Percentiles rank a stretch among this genome's conserved stretches.
Evolutionary conservation across 2,329 filamentous ascomycete species (phyloP).

Genomic region (Trichoderma koningiopsis): DNA sequence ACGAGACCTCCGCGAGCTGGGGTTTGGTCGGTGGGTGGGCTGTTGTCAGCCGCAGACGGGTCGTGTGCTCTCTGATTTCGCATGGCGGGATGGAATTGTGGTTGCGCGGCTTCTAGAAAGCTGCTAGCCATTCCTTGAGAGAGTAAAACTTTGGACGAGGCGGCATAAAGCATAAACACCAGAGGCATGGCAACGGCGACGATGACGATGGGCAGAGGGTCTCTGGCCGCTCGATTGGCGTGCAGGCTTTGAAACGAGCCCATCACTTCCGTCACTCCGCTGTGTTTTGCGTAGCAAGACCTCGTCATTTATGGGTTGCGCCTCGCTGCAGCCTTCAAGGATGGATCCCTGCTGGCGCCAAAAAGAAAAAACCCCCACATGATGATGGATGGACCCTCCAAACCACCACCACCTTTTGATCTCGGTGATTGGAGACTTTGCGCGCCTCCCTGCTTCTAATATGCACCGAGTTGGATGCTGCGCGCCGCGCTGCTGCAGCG

Average conservation of each 20-base stretch:
- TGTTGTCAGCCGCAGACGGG: conserved; percentile 19
- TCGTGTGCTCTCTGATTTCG: conserved; percentile 14
- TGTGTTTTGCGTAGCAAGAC: conserved; percentile 24
- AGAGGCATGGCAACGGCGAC: not conserved
- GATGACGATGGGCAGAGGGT: not conserved
- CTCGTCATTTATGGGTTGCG: conserved; percentile 25
- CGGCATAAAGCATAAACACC: not conserved
- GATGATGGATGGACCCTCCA: conserved; percentile 27
- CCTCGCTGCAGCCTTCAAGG: conserved; percentile 21
- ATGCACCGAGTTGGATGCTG: not conserved
- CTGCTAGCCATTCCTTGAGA: not conserved
- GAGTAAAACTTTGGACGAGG: not conserved
- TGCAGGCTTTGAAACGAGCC: conserved; percentile 25
- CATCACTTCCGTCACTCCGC: conserved; percentile 23
- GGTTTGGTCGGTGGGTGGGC: not conserved
- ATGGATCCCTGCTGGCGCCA: conserved; percentile 17
- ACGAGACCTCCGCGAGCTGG: conserved; percentile 20
- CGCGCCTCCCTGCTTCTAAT: conserved; percentile 1
- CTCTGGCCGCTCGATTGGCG: conserved; percentile 9
- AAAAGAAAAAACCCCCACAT: conserved; percentile 24
- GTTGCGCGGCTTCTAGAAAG: not conserved
- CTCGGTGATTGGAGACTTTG: conserved; percentile 15
- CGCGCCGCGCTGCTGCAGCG: not conserved
- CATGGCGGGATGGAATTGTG: not conserved
- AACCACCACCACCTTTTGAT: conserved; percentile 16